These are phyloP conservation scores for Yamadazyma tumulicola DNA, from an alignment of 805 yeast species.

Conservation along the genomic window DNA sequence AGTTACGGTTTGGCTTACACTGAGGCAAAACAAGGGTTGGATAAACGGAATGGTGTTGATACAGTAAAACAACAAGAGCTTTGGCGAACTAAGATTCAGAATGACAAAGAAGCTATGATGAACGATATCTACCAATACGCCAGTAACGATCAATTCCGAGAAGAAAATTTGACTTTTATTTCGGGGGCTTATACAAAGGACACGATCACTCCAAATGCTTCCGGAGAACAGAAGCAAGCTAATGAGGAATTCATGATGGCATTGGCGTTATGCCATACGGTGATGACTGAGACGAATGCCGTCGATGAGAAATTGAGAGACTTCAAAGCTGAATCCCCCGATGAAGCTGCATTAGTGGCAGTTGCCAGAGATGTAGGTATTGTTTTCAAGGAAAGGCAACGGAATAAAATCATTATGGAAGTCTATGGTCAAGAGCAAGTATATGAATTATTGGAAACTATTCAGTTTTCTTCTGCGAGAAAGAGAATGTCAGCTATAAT, in stretches of 20 bases:
- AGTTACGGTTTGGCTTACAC: slow-evolving; percentile 75
- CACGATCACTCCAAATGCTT: slow-evolving; percentile 32
- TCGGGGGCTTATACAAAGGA: slow-evolving; percentile 59
- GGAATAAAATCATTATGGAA: slow-evolving; percentile 43
- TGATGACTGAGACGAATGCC: slow-evolving; percentile 52
- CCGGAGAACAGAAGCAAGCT: slow-evolving; percentile 38
- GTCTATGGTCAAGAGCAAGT: slow-evolving; percentile 43
- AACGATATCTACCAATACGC: slow-evolving; percentile 27
- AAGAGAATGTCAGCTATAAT: slow-evolving; percentile 77
- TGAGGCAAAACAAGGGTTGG: slow-evolving; percentile 71
- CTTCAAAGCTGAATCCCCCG: slow-evolving; percentile 80
- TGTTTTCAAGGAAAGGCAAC: slow-evolving; percentile 52
- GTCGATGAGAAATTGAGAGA: slow-evolving; percentile 40
- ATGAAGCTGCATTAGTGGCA: slow-evolving; percentile 76
- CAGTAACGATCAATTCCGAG: slow-evolving; percentile 47
- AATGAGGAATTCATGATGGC: slow-evolving; percentile 61
- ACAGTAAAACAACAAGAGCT: slow-evolving; percentile 45
- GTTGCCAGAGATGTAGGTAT: slow-evolving; percentile 73
- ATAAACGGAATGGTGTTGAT: slow-evolving; percentile 63
- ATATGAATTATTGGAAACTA: slow-evolving; percentile 50
- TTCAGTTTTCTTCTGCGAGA: slow-evolving; percentile 68
- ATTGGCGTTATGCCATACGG: slow-evolving; percentile 73
- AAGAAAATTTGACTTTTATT: slow-evolving; percentile 55
- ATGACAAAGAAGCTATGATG: slow-evolving; percentile 49
- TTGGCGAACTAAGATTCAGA: slow-evolving; percentile 38